Percentiles rank a stretch among this genome's conserved stretches.
Evolutionary conservation across 208 protist genomes (phyloP).

Genomic region (Wallacemonas sp.): DNA sequence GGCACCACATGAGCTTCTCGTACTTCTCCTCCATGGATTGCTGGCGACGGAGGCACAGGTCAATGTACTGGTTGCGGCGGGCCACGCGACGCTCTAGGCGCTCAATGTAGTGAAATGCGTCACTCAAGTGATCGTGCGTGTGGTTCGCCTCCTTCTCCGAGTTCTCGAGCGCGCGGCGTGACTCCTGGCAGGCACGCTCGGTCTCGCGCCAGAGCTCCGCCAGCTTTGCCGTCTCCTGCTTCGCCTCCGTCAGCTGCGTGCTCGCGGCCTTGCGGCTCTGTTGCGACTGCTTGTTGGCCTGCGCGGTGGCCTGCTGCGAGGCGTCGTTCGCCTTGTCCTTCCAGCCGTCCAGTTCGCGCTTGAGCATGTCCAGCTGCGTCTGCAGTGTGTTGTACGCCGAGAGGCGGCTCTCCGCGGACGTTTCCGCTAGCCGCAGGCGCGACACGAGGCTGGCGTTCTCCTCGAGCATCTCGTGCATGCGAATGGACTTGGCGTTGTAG

Average conservation of each 20-base stretch:
- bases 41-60: conserved; percentile 41
- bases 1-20: conserved; percentile 88
- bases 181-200: conserved; percentile 81
- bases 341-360: conserved; percentile 72
- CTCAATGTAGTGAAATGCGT: conserved; percentile 86
- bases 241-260: conserved; percentile 50
- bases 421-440: conserved; percentile 46
- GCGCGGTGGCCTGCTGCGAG: conserved; percentile 28
- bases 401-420: conserved; percentile 30
- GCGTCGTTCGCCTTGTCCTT: conserved; percentile 33
- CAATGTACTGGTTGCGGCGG: conserved; percentile 70
- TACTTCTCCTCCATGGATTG: conserved; percentile 86
- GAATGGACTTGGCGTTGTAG: conserved; percentile 83
- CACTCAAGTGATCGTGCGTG: conserved; percentile 75
- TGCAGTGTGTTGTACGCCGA: conserved; percentile 39
- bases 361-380: conserved; percentile 34
- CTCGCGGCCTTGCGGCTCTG: conserved; percentile 25
- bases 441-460: conserved; percentile 54
- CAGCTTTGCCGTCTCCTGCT: conserved; percentile 60
- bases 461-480: conserved; percentile 73
- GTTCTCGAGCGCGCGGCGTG: conserved; percentile 72
- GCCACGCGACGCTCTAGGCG: conserved; percentile 79
- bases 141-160: conserved; percentile 72
- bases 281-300: conserved; percentile 34
- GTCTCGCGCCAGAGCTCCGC: conserved; percentile 85